phyloP scores from a whole-genome alignment of 164 flowering plant genomes.

The Protea cynaroides region DNA sequence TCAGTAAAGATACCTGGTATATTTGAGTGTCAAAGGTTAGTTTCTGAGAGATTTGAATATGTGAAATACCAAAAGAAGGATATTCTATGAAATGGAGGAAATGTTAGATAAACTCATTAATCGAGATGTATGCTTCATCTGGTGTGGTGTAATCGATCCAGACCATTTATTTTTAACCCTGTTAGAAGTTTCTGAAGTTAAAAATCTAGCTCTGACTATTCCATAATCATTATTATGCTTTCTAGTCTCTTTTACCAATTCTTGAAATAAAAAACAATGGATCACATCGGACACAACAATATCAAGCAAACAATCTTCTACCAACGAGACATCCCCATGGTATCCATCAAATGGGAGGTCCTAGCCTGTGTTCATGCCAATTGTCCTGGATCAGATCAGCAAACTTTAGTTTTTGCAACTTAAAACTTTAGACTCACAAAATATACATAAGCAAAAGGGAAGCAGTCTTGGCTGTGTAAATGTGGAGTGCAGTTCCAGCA shows the following conservation, averaged over 20 bases:
- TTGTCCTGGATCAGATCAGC: no score
- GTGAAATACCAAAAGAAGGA: background rate
- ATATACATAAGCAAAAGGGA: no score
- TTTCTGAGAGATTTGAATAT: background rate
- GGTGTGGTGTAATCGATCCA: background rate
- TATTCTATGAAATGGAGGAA: background rate
- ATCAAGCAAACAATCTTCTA: background rate
- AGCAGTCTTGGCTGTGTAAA: no score
- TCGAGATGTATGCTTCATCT: background rate
- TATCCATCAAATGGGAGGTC: background rate
- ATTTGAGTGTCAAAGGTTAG: background rate
- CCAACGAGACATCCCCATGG: background rate
- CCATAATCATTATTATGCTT: background rate
- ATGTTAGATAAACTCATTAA: background rate
- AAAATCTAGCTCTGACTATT: background rate
- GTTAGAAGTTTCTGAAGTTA: background rate
- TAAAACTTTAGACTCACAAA: no score
- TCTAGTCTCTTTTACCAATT: background rate
- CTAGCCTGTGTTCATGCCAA: background rate
- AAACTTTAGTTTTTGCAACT: no score
- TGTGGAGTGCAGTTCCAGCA: no score
- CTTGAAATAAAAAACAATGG: background rate
- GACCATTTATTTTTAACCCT: background rate
- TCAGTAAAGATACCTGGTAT: slow-evolving; percentile 29
- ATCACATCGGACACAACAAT: background rate